Conservation (phyloP, 1,139 yeast genomes). For the Yamadazyma atmosphaerica region DNA sequence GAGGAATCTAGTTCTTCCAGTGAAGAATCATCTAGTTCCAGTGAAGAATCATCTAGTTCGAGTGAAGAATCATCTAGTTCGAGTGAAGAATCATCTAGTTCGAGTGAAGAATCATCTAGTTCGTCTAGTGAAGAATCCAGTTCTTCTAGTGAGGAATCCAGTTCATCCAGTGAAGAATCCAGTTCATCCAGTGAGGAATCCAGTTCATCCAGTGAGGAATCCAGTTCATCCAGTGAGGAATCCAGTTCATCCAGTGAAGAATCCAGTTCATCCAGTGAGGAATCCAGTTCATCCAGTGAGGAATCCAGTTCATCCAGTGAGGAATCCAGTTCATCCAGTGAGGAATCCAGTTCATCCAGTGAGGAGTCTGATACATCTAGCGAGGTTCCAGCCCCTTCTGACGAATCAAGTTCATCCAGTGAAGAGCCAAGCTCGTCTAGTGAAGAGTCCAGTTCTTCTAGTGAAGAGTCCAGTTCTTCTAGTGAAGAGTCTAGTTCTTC, state of each 20-base stretch:
- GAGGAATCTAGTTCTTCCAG: conserved; percentile 2
- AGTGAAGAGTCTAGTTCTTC: conserved; percentile 1
- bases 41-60: conserved; percentile 3
- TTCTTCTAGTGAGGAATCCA: conserved; percentile 7
- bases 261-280: conserved; percentile 8
- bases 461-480: background rate
- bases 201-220: conserved; percentile 5
- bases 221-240: conserved; percentile 3
- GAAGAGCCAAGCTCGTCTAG: background rate
- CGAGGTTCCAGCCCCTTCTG: background rate
- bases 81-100: background rate
- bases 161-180: conserved; percentile 6
- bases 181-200: conserved; percentile 6
- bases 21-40: conserved; percentile 1
- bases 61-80: conserved; percentile 1
- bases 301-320: conserved; percentile 8
- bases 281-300: conserved; percentile 4
- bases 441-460: conserved; percentile 1
- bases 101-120: background rate
- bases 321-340: conserved; percentile 3
- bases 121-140: conserved; percentile 2
- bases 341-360: conserved; percentile 4
- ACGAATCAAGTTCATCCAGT: background rate
- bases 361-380: background rate
- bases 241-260: conserved; percentile 5